A percentile compares a stretch with the other conserved stretches of the same genome.
Conservation (phyloP, 208 protist genomes). For the Acanthamoeba healyi region DNA sequence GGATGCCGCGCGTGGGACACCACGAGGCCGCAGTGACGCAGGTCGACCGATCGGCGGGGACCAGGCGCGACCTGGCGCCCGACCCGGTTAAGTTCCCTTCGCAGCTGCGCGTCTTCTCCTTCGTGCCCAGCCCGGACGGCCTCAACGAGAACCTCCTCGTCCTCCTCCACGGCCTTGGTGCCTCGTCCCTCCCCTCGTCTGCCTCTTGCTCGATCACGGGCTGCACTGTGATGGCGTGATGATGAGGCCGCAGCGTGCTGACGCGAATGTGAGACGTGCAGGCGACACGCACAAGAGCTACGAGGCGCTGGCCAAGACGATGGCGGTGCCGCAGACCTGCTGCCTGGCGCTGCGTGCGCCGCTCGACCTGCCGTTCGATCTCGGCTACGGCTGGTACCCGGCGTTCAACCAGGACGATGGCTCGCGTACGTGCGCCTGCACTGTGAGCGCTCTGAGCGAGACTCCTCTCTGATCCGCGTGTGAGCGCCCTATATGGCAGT, state of each 20-base stretch:
- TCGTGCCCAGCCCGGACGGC: slow-evolving; percentile 40
- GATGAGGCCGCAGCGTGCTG: background rate
- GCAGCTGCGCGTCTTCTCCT: background rate
- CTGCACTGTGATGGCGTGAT: background rate
- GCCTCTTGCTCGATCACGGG: background rate
- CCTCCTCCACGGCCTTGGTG: slow-evolving; percentile 53
- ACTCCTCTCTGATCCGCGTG: too few relatives aligned
- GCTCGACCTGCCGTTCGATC: slow-evolving; percentile 33
- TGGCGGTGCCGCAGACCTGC: slow-evolving; percentile 56
- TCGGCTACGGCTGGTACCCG: slow-evolving; percentile 54
- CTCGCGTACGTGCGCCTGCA: slow-evolving; percentile 10
- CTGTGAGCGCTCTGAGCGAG: too few relatives aligned
- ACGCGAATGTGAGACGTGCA: background rate
- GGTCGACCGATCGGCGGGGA: background rate
- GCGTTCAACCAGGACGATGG: slow-evolving; percentile 62
- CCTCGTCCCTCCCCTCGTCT: background rate
- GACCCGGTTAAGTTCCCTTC: background rate
- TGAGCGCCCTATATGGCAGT: too few relatives aligned
- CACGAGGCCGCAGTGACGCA: background rate
- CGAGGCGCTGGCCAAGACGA: slow-evolving; percentile 36
- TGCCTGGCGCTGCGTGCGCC: slow-evolving; percentile 11
- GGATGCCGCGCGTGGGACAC: background rate
- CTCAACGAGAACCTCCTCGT: slow-evolving; percentile 67
- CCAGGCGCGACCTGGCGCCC: background rate
- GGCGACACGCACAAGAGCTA: slow-evolving; percentile 37